Conservation (phyloP, 192 early-diverging fungal species). For the Diversispora epigaea region DNA sequence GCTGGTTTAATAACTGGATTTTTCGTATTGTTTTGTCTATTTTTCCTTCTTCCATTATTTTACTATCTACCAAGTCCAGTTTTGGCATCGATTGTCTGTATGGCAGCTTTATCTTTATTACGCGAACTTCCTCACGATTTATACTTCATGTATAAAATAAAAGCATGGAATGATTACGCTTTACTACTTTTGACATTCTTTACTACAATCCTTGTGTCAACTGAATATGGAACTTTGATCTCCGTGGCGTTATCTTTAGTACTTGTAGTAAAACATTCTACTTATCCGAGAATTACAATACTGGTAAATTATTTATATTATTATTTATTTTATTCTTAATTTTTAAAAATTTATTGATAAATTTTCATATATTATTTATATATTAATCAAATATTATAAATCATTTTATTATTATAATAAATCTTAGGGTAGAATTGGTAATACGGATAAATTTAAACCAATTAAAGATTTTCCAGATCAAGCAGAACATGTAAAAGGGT, state of each 20-base stretch:
- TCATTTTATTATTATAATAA: too few species aligned
- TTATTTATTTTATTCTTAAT: background rate
- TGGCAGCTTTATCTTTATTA: slow-evolving; percentile 78
- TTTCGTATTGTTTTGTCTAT: slow-evolving; percentile 75
- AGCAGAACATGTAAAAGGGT: slow-evolving; percentile 79
- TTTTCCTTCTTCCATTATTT: slow-evolving; percentile 81
- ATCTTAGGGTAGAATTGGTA: slow-evolving; percentile 51
- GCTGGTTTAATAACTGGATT: slow-evolving; percentile 78
- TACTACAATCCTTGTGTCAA: slow-evolving; percentile 84
- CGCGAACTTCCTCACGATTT: slow-evolving; percentile 75
- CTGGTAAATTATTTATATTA: slow-evolving; percentile 49
- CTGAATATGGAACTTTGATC: slow-evolving; percentile 91
- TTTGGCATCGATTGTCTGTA: slow-evolving; percentile 77
- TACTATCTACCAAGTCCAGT: slow-evolving; percentile 83
- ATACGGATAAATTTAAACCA: slow-evolving; percentile 70
- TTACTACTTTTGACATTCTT: slow-evolving; percentile 86
- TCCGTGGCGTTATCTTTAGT: slow-evolving; percentile 86
- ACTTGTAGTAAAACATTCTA: slow-evolving; percentile 90
- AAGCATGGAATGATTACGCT: slow-evolving; percentile 80
- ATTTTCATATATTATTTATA: too few species aligned
- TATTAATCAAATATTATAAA: too few species aligned
- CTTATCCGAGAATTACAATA: slow-evolving; percentile 76
- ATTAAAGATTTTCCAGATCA: slow-evolving; percentile 59
- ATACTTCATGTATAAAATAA: slow-evolving; percentile 74
- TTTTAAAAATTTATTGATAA: too few species aligned